Base-by-base conservation (phyloP, 371 early-diverging fungal species). In the Sporodiniella umbellata region DNA sequence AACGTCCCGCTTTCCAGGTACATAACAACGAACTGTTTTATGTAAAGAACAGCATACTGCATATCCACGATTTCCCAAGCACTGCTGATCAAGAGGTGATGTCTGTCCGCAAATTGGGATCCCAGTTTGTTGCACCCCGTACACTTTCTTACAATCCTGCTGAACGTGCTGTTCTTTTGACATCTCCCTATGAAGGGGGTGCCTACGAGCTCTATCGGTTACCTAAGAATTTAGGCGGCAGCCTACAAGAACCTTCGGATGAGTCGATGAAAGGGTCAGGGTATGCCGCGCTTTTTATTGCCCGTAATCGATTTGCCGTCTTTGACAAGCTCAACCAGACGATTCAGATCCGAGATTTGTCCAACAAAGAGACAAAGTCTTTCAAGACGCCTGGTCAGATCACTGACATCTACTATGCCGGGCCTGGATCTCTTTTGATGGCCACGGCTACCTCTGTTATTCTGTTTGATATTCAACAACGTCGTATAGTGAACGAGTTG, bases 251-350 rank as follows among this genome's bases (percentile, higher is more conserved):
- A 49, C 75, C 79, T 0, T 59, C 81, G 1, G 77, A 74, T 33
- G 84, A 89, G 18, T 68, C 80, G 14, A 89, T 87, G 66, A 84
- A 88, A 37, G 94, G 92, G 2, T 49, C 72, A 0, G 96, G 94
- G 0, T 74, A 83, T 23, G 79, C 90, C 19, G 95, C 94, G 25
- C 79, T 96, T 33, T 98, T 93, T 75, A 90, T 94, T 53, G 93
- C 94, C 15, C 89, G 97, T 53, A 96, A 95, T 62, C 87, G 96
- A 14, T 95, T 94, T 78, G 96, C 94, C 17, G 94, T 94, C 4
- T 78, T 96, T 47, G 94, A 96, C 66, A 89, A 89, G 60, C 66
- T 73, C 15, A 80, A 72, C 42, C 90, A 86, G 57, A 78, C 77
- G 39, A 85, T 87, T 44, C 81, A 83, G 52, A 89, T 92, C 66